These are phyloP conservation scores for Amanita polypyramis DNA, from an alignment of 768 basidiomycete species.

Conservation along the genomic window DNA sequence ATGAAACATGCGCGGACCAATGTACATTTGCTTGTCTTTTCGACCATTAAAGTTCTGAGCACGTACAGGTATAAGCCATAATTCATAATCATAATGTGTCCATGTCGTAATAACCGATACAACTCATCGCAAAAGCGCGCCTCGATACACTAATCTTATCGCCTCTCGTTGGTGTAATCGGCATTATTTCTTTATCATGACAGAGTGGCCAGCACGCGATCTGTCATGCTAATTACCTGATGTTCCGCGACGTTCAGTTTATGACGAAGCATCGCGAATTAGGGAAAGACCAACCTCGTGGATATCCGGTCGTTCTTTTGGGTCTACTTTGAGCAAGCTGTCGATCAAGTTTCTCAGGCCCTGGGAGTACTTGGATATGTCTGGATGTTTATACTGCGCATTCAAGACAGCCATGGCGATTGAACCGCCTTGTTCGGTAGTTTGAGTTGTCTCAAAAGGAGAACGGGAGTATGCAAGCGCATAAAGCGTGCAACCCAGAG, in stretches of 20 bases:
- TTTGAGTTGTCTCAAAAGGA: slow-evolving; percentile 89
- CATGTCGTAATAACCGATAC: too few relatives aligned
- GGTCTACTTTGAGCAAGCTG: slow-evolving; percentile 74
- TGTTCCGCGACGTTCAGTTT: neutral
- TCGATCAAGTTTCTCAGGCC: slow-evolving; percentile 78
- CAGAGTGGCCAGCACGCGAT: slow-evolving; percentile 46
- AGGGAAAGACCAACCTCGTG: slow-evolving; percentile 47
- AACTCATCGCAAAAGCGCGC: too few relatives aligned
- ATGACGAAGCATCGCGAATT: neutral
- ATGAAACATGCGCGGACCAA: too few relatives aligned
- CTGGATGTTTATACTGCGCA: slow-evolving; percentile 86
- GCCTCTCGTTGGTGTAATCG: too few relatives aligned
- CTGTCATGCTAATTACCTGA: slow-evolving; percentile 62
- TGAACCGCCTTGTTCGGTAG: slow-evolving; percentile 89
- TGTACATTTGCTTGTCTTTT: too few relatives aligned
- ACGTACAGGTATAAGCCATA: too few relatives aligned
- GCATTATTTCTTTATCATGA: slow-evolving; percentile 19
- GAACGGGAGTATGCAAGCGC: slow-evolving; percentile 94
- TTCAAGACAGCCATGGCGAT: slow-evolving; percentile 97
- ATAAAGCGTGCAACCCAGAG: slow-evolving; percentile 89
- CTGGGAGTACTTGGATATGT: slow-evolving; percentile 68
- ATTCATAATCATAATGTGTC: too few relatives aligned
- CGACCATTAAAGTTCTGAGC: too few relatives aligned
- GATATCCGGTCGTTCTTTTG: slow-evolving; percentile 76
- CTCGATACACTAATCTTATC: too few relatives aligned